phyloP scores from a whole-genome alignment of 306 rosid species.

The Trifolium subterraneum region DNA sequence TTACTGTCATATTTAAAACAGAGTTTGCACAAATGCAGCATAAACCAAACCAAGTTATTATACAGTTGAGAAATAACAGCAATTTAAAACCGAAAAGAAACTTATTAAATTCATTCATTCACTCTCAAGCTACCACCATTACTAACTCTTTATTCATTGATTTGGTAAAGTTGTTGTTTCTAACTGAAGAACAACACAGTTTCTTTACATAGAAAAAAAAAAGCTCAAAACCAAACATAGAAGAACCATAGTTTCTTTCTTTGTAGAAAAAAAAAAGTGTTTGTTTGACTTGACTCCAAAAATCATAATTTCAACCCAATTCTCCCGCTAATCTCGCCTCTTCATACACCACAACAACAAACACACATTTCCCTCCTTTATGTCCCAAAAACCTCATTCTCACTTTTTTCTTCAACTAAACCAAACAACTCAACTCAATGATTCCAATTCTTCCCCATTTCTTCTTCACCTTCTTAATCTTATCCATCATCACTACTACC shows the following conservation, averaged over 20 bases:
- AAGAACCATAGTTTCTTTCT: not conserved
- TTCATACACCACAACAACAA: not conserved
- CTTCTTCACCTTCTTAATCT: not conserved
- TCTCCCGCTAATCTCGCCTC: constrained; percentile 64
- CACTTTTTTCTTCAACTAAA: not conserved
- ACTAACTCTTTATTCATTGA: not conserved
- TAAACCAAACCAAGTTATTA: not conserved
- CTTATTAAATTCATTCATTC: not conserved
- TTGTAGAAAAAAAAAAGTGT: not conserved
- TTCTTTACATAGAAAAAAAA: no score
- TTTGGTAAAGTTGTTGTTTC: not conserved
- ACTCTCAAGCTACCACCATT: not conserved
- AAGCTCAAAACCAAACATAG: not conserved
- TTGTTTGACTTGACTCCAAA: constrained; percentile 1
- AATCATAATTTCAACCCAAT: not conserved
- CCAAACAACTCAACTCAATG: constrained; percentile 22
- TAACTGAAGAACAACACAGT: not conserved
- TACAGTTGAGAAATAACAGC: constrained; percentile 13
- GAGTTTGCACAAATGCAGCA: not conserved
- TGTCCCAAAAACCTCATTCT: not conserved
- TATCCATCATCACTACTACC: not conserved
- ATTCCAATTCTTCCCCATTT: constrained; percentile 23
- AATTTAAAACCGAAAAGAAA: constrained; percentile 8
- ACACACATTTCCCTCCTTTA: not conserved
- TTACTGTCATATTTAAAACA: not conserved